A percentile compares a stretch with the other conserved stretches of the same genome.
Evolutionary conservation across 129 eudicot genomes (phyloP).

Genomic region (Sambucus nigra): DNA sequence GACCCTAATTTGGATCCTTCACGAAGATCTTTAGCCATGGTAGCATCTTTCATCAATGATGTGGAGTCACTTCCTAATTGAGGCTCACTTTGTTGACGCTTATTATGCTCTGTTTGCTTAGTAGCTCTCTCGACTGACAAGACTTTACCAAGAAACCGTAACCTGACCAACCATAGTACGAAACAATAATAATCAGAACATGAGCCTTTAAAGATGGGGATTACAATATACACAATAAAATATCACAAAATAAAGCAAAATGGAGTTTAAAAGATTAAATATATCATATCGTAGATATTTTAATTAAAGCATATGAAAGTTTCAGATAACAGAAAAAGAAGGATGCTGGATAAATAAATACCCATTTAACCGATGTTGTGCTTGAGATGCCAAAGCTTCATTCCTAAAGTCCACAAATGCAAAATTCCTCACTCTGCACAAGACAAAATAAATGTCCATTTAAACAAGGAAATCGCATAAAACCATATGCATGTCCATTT

Average conservation of each 20-base stretch:
- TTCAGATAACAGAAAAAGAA: neutral
- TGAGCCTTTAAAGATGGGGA: constrained; percentile 1
- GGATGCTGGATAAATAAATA: constrained; percentile 17
- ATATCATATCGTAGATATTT: neutral
- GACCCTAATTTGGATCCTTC: constrained; percentile 25
- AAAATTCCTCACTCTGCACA: constrained; percentile 68
- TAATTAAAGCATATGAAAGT: neutral
- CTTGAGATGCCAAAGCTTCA: constrained; percentile 65
- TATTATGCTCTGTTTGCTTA: constrained; percentile 24
- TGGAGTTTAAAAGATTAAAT: neutral
- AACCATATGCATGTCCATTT: too few relatives aligned
- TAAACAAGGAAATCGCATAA: constrained; percentile 4
- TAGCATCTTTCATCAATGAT: constrained; percentile 20
- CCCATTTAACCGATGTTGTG: constrained; percentile 87
- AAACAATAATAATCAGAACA: neutral
- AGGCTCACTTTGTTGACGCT: constrained; percentile 23
- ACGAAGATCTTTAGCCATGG: constrained; percentile 17
- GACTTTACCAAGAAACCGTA: constrained; percentile 88
- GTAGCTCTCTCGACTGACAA: constrained; percentile 79
- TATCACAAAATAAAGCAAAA: neutral
- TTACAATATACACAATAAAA: neutral
- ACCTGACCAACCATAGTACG: constrained; percentile 24
- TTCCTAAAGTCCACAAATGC: constrained; percentile 78
- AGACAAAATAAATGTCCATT: neutral
- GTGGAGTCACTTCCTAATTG: constrained; percentile 15